Evolutionary conservation across 768 basidiomycete genomes (phyloP).

Genomic region (Phaffia australis): DNA sequence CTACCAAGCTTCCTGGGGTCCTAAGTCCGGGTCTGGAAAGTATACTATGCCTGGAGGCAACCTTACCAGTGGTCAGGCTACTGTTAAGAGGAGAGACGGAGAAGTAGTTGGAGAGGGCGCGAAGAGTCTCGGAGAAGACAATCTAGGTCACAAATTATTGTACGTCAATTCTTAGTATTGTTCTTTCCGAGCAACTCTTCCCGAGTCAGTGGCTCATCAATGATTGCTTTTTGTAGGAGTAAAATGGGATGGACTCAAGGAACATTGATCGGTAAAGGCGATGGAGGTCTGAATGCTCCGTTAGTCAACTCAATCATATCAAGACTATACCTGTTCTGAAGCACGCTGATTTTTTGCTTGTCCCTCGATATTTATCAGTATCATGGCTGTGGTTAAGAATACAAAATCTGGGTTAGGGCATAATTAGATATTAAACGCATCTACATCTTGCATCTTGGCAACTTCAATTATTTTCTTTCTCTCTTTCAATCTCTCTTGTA

Average conservation of each 20-base stretch:
- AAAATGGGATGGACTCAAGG: slow-evolving; percentile 26
- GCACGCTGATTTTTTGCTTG: not conserved
- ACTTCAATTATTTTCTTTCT: too few relatives aligned
- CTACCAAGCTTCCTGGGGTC: slow-evolving; percentile 31
- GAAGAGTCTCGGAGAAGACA: slow-evolving; percentile 66
- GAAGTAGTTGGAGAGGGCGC: slow-evolving; percentile 77
- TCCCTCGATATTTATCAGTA: not conserved
- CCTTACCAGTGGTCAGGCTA: slow-evolving; percentile 36
- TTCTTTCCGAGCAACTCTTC: too few relatives aligned
- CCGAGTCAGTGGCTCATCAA: too few relatives aligned
- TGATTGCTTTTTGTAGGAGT: not conserved
- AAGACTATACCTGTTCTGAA: not conserved
- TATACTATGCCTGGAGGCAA: slow-evolving; percentile 37
- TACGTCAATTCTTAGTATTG: slow-evolving; percentile 33
- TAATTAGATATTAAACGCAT: not conserved
- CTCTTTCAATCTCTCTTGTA: too few relatives aligned
- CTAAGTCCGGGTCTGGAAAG: slow-evolving; percentile 30
- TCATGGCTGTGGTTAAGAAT: slow-evolving; percentile 1
- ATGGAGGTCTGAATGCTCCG: slow-evolving; percentile 21
- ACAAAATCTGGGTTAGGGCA: not conserved
- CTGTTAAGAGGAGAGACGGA: slow-evolving; percentile 57
- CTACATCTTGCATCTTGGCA: not conserved
- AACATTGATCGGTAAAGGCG: slow-evolving; percentile 14
- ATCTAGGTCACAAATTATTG: slow-evolving; percentile 78
- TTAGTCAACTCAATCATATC: not conserved